Base-by-base conservation (phyloP, 352 stramenopile species). In the Peronospora farinosa region DNA sequence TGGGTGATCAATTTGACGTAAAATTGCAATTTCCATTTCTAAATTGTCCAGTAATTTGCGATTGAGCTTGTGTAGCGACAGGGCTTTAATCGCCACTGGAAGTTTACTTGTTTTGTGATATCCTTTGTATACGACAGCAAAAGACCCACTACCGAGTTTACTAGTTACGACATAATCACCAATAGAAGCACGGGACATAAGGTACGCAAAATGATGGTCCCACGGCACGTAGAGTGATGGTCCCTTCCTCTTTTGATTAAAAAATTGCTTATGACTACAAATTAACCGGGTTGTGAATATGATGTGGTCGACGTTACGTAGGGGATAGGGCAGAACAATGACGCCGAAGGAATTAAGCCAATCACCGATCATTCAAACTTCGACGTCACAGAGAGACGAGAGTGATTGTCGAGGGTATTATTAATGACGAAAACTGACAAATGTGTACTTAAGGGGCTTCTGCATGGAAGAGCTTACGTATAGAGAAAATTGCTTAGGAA, bases 21-120 rank as follows among this genome's bases (percentile, higher is more conserved):
- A 88, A 45, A 98, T 98, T 37, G 80, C 76, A 45, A 98, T 98
- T 80, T 98, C 92, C 56, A 95, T 88, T 63, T 98, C 92, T 30
- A 98, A 65, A 66, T 98, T 98, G 50, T 93, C 78, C 43, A 97
- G 72, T 31, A 98, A 74, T 62, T 98, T 98, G 51, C 85, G 84
- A 36, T 94, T 98, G 3, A 98, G 72, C 60, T 96, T 97, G 66
- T 87, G 67, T 12, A 95, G 76, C 42, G 86, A 86, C 62, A 98
- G 96, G 51, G 86, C 88, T 69, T 98, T 98, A 65, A 98, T 96
- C 23, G 95, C 95, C 30, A 96, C 92, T 9, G 63, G 71, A 36
- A 81, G 58, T 33, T 86, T 80, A 23, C 64, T 83, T 9, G 72
- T 56, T 70, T 86, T 75, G 69, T 90, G 79, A 56, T 88, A 86